Conservation (phyloP, 2,329 filamentous ascomycete species). For the Phialophora chinensis region DNA sequence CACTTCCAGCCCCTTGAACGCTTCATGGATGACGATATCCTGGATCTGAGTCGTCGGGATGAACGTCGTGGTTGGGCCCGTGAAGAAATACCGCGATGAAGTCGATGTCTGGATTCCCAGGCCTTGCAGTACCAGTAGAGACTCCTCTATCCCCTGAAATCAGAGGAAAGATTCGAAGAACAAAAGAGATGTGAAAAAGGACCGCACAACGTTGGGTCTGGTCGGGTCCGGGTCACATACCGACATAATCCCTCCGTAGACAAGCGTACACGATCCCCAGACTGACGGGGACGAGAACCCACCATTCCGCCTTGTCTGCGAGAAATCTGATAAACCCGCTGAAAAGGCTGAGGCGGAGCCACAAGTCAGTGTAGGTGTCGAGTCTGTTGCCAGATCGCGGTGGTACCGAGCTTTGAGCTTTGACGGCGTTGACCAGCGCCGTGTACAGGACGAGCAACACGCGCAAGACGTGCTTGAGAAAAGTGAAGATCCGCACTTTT, state of each 20-base stretch:
- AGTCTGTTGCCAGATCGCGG: slow-evolving; percentile 38
- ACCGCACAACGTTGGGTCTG: too few relatives aligned
- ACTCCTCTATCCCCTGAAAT: slow-evolving; percentile 68
- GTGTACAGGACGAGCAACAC: slow-evolving; percentile 51
- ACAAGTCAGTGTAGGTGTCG: slow-evolving; percentile 45
- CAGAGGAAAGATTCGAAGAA: too few relatives aligned
- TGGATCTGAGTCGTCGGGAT: slow-evolving; percentile 92
- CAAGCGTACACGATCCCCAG: slow-evolving; percentile 52
- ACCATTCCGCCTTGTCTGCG: slow-evolving; percentile 50
- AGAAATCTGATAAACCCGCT: slow-evolving; percentile 42
- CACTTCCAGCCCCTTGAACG: slow-evolving; percentile 90
- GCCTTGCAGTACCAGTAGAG: slow-evolving; percentile 83
- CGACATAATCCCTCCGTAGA: slow-evolving; percentile 57
- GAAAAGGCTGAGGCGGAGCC: slow-evolving; percentile 33
- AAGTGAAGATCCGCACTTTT: slow-evolving; percentile 45
- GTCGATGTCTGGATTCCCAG: slow-evolving; percentile 88
- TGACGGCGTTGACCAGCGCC: slow-evolving; percentile 46
- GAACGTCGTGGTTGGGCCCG: slow-evolving; percentile 68
- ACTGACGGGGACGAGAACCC: slow-evolving; percentile 49
- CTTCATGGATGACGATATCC: slow-evolving; percentile 94
- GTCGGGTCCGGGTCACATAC: slow-evolving; percentile 43
- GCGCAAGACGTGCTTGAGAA: slow-evolving; percentile 54
- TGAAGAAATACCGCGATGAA: slow-evolving; percentile 71
- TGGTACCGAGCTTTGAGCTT: slow-evolving; percentile 42
- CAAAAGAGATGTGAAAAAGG: too few relatives aligned